Evolutionary conservation across 2,329 filamentous ascomycete species (phyloP).

Genomic region (Chaetomiaceae sp.): DNA sequence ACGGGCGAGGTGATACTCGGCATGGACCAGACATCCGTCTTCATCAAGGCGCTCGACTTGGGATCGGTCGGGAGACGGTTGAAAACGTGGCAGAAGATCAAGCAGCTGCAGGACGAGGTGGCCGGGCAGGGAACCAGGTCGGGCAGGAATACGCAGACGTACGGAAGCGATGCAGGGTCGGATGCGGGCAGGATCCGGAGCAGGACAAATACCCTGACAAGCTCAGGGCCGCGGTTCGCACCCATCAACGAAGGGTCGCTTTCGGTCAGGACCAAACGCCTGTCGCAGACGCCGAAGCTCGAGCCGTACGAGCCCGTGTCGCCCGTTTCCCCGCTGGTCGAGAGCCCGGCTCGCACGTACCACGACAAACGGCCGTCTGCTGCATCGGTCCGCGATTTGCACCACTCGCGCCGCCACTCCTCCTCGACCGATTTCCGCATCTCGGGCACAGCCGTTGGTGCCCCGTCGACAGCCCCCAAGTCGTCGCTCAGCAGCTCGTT

Average conservation of each 20-base stretch:
- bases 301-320: conserved; percentile 40
- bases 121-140: conserved; percentile 45
- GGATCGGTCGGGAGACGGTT: conserved; percentile 84
- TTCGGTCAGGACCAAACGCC: conserved; percentile 45
- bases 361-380: conserved; percentile 67
- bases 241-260: conserved; percentile 42
- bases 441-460: conserved; percentile 32
- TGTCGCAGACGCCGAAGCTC: conserved; percentile 51
- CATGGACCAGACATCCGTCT: conserved; percentile 93
- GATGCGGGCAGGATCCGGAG: conserved; percentile 52
- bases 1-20: conserved; percentile 86
- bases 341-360: conserved; percentile 44
- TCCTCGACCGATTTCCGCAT: conserved; percentile 76
- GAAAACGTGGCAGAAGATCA: conserved; percentile 97
- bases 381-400: conserved; percentile 74
- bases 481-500: conserved; percentile 42
- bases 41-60: conserved; percentile 92
- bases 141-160: conserved; percentile 51
- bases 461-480: conserved; percentile 36
- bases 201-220: conserved; percentile 55
- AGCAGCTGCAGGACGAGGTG: conserved; percentile 83
- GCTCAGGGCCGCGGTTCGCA: conserved; percentile 39
- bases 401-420: conserved; percentile 83
- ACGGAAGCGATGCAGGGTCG: conserved; percentile 55
- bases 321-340: conserved; percentile 39